Base-by-base conservation (phyloP, 768 basidiomycete species). In the Myochromella boudieri region DNA sequence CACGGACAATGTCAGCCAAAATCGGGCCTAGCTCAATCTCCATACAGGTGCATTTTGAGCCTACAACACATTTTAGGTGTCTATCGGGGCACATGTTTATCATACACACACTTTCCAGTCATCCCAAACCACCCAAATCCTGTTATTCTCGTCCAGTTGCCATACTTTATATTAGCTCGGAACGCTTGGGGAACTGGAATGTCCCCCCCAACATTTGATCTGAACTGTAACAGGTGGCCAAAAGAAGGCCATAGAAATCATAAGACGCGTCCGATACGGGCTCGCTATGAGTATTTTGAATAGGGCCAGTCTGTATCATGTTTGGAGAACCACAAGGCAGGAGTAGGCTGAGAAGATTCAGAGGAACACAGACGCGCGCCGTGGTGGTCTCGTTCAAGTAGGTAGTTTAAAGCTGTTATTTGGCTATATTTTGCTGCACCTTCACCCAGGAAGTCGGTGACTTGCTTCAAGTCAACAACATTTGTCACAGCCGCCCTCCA, bases 31-130 rank as follows among this genome's bases (percentile, higher is more conserved):
- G 42, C 80, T 80, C 11, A 97, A 57, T 63, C 79, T 85, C 6
- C 91, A 81, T 28, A 97, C 76, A 0, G 95, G 83, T 12, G 93
- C 93, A 58, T 95, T 92, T 62, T 97, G 95, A n/a, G 95, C 95
- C 91, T 95, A 17, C 57, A 33, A 18, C 17, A 24, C 29, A 12
- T 18, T 15, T 28, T 36, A 5, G 6, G 14, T n/a, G 27, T 27
- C 38, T 28, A 33, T 17, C 22, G 42, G 20, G n/a, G 17, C 20
- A 18, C 4, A 1, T 6, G 11, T 18, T 20, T 27, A 44, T 27
- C 6, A 17, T 24, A 41, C 39, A 45, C 76, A 36, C 44, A 87
- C 92, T 75, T 93, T 95, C 94, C 94, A 97, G 58, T 95, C 92
- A 46, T 90, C 85, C 58, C 91, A 86, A 1, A 83, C 75, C 27